Evolutionary conservation across 139 green algal species (phyloP).

Genomic region (Edaphochlamys debaryana): DNA sequence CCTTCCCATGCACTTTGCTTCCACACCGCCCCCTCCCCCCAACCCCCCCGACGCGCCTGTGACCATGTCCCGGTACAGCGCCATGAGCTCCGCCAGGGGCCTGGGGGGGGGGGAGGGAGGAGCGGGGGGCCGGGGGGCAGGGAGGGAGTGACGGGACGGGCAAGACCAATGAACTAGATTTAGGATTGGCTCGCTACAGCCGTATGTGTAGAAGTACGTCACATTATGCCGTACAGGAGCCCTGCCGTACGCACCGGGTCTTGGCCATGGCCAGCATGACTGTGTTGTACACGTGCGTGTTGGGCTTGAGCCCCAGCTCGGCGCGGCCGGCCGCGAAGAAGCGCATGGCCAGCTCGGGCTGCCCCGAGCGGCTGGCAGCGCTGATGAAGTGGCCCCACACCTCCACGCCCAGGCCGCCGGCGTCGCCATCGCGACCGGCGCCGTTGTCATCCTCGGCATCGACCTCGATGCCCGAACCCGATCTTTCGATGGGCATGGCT

Average conservation of each 20-base stretch:
- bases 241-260: not conserved
- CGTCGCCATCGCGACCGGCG: not conserved
- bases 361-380: conserved; percentile 36
- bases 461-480: too few relatives aligned
- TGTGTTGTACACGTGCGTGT: conserved; percentile 40
- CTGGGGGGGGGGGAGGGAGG: not conserved
- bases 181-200: too few relatives aligned
- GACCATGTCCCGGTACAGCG: conserved; percentile 45
- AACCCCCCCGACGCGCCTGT: too few relatives aligned
- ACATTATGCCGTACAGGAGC: too few relatives aligned
- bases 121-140: not conserved
- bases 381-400: conserved; percentile 55
- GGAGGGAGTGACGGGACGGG: too few relatives aligned
- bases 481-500: too few relatives aligned
- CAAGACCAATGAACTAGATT: too few relatives aligned
- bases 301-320: conserved; percentile 26
- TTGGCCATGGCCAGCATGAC: conserved; percentile 42
- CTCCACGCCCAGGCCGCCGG: not conserved
- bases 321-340: conserved; percentile 31
- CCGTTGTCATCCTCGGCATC: too few relatives aligned
- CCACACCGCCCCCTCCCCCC: too few relatives aligned
- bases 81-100: conserved; percentile 32
- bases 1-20: too few relatives aligned
- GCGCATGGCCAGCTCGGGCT: conserved; percentile 42
- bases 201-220: too few relatives aligned